phyloP scores from a whole-genome alignment of 1,139 yeast genomes.

The Pichia sp. region DNA sequence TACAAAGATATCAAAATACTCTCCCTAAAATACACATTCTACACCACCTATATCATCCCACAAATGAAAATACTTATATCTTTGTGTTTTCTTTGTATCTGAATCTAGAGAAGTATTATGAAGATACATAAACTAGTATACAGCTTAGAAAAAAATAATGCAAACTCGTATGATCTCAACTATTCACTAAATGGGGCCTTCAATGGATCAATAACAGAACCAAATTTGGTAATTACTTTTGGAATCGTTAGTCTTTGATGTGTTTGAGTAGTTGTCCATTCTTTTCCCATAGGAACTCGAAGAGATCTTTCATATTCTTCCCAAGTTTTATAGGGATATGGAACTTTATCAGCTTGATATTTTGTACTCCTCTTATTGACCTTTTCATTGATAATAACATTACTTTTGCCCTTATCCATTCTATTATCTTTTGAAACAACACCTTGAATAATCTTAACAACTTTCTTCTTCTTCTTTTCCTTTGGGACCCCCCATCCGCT shows the following conservation, averaged over 20 bases:
- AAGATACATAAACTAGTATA: not conserved
- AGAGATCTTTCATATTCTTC: conserved; percentile 93
- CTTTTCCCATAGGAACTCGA: conserved; percentile 96
- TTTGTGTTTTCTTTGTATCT: too few relatives aligned
- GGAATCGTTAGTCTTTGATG: conserved; percentile 90
- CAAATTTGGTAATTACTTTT: conserved; percentile 76
- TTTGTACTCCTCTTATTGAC: conserved; percentile 77
- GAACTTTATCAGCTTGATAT: conserved; percentile 80
- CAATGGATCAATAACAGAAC: conserved; percentile 84
- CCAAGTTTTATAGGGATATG: conserved; percentile 86
- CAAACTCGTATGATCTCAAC: not conserved
- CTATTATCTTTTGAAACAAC: conserved; percentile 64
- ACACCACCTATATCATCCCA: too few relatives aligned
- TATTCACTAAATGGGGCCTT: conserved; percentile 55
- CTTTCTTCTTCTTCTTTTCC: conserved; percentile 55
- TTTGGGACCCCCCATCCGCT: conserved; percentile 26
- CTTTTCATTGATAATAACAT: conserved; percentile 85
- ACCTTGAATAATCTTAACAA: conserved; percentile 66
- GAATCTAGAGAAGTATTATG: too few relatives aligned
- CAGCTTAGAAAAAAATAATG: not conserved
- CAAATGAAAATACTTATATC: too few relatives aligned
- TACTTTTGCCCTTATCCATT: conserved; percentile 64
- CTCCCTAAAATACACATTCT: too few relatives aligned
- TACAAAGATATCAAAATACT: too few relatives aligned
- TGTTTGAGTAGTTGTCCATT: conserved; percentile 86